These are phyloP conservation scores for Calocera cornea DNA, from an alignment of 768 basidiomycete genomes.

Conservation along the genomic window DNA sequence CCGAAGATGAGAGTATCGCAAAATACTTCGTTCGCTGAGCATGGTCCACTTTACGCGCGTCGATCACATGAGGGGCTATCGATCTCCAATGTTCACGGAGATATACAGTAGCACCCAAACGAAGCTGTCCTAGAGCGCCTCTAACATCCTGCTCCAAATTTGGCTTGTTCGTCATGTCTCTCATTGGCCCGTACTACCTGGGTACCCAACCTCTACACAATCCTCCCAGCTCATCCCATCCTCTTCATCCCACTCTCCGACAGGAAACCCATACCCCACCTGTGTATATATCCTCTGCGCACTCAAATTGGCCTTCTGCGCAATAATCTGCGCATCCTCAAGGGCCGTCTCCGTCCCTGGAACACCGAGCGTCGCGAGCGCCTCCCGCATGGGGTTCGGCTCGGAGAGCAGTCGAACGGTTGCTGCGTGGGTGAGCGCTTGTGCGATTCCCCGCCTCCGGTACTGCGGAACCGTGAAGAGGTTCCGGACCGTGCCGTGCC, in stretches of 20 bases:
- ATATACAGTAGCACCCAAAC: too few species aligned
- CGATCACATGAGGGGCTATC: too few species aligned
- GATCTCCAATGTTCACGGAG: too few species aligned
- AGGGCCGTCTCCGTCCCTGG: background rate
- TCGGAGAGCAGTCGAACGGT: background rate
- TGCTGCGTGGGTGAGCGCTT: background rate
- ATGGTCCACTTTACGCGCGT: too few species aligned
- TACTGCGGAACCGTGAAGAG: background rate
- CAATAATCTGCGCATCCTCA: background rate
- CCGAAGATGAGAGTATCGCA: too few species aligned
- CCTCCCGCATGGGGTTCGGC: background rate
- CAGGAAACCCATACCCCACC: background rate
- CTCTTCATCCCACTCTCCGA: background rate
- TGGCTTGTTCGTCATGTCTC: too few species aligned
- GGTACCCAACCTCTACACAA: background rate
- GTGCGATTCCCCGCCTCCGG: background rate
- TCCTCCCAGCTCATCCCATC: background rate
- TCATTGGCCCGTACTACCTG: too few species aligned
- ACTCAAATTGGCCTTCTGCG: background rate
- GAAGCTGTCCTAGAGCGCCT: too few species aligned
- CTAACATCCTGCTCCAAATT: too few species aligned
- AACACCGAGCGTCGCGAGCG: background rate
- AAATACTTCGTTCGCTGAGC: too few species aligned
- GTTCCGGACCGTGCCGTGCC: background rate
- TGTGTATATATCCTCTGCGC: background rate